Evolutionary conservation across 2,329 filamentous ascomycete genomes (phyloP).

Genomic region (Cladosporium sp.): DNA sequence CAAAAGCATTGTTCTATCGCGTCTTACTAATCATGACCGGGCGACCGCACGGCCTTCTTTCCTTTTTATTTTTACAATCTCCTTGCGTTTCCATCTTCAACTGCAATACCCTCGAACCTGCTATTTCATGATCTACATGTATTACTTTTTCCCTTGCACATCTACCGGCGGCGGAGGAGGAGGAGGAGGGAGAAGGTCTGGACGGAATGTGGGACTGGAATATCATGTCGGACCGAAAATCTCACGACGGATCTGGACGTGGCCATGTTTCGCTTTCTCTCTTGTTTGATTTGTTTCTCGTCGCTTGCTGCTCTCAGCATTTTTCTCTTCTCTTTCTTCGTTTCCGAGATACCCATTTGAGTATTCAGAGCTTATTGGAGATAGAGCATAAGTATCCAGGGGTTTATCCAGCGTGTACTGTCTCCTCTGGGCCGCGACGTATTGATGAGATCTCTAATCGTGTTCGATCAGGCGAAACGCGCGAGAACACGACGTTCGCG

Average conservation of each 20-base stretch:
- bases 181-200: background rate
- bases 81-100: background rate
- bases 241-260: background rate
- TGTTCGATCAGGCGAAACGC: no score
- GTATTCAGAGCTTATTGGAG: no score
- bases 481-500: no score
- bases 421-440: no score
- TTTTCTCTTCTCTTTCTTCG: background rate
- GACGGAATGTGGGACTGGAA: background rate
- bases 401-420: no score
- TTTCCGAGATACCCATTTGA: conserved; percentile 1
- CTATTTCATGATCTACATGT: background rate
- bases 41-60: background rate
- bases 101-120: background rate
- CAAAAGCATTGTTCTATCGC: background rate
- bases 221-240: background rate
- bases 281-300: background rate
- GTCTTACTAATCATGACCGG: background rate
- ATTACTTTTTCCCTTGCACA: background rate
- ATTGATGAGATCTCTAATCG: no score
- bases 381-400: no score
- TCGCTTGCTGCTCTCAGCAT: background rate
- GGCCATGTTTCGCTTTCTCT: background rate
- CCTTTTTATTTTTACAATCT: background rate
- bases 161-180: no score